Evolutionary conservation across 2,329 filamentous ascomycete species (phyloP), one percentile per base, ranked within the genome.

Genomic region (Drechslerella dactyloides): DNA sequence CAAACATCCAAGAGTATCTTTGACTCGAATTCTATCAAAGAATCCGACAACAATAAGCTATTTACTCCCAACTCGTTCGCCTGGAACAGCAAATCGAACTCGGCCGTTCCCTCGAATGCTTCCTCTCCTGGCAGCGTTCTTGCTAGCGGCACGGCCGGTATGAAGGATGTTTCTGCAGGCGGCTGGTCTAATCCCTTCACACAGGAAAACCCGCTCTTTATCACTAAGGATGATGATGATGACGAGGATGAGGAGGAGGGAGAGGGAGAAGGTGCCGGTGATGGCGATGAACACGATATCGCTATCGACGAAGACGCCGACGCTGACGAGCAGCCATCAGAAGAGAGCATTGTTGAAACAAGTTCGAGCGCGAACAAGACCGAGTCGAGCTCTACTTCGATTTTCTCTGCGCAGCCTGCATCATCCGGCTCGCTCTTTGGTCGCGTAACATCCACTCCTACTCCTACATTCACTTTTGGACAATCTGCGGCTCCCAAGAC

Each of bases 211-310:
- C 69, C 69, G 2, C 42, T 73, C 23, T 73, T 73, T 46, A 44
- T 73, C 42, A 73, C 75, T 1, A 65, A 74, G 8, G 68, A 74
- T 17, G 59, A 70, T 46, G 69, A 69, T 8, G 73, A 75, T 19
- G 74, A 75, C 15, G 74, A 75, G 2, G 73, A 73, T 15, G 75
- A 74, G 19, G 69, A 73, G 1, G 75, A 74, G 4, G 60, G 70
- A 21, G 61, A 60, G 19, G 54, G 55, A 10, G 24, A 57, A 8
- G 48, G 46, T 24, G 60, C 59, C n/a, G 58, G 46, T 2, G 48
- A 56, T n/a, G 60, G 48, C 21, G 30, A 55, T 23, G 62, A 23
- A 13, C 27, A 6, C 48, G 65, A 51, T n/a, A 48, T 35, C 5
- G 60, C 64, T 21, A 53, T 59, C 17, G 33, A 40, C 37, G 37